Conservation (phyloP, 169 alveolate species). For the Toxoplasma gondii region DNA sequence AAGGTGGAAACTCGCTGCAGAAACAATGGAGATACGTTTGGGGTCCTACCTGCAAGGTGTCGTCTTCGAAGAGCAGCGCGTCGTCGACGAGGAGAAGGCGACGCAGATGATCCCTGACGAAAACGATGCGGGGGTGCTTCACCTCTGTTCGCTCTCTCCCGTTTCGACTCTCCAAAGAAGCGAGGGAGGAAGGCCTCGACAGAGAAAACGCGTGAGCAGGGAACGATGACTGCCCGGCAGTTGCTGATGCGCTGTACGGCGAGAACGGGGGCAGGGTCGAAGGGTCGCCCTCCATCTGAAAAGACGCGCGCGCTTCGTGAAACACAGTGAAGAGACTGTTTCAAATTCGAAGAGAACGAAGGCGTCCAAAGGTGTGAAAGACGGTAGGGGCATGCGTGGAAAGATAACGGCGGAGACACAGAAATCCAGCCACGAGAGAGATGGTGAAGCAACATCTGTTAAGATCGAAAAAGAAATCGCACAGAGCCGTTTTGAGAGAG, state of each 20-base stretch:
- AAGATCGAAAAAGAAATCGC: no score
- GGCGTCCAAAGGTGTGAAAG: background rate
- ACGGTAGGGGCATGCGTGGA: background rate
- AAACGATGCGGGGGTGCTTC: background rate
- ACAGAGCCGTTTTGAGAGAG: no score
- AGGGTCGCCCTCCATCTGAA: background rate
- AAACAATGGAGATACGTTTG: no score
- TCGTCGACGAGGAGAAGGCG: slow-evolving; percentile 53
- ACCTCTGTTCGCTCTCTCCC: background rate
- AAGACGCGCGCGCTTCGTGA: background rate
- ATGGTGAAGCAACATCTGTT: no score
- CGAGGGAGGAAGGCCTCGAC: background rate
- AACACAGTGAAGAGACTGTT: no score
- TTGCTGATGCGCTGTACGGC: background rate
- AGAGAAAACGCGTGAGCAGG: background rate
- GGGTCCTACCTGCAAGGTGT: slow-evolving; percentile 52
- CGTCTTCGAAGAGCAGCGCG: slow-evolving; percentile 63
- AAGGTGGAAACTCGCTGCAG: no score
- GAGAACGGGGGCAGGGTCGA: background rate
- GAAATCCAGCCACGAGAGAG: background rate
- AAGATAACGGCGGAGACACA: background rate
- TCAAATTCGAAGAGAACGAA: no score
- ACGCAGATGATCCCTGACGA: slow-evolving; percentile 10
- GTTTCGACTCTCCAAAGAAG: background rate
- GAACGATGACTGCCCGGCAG: background rate